These are phyloP conservation scores for Jimgerdemannia flammicorona DNA, from an alignment of 192 early-diverging fungal genomes.

Conservation along the genomic window DNA sequence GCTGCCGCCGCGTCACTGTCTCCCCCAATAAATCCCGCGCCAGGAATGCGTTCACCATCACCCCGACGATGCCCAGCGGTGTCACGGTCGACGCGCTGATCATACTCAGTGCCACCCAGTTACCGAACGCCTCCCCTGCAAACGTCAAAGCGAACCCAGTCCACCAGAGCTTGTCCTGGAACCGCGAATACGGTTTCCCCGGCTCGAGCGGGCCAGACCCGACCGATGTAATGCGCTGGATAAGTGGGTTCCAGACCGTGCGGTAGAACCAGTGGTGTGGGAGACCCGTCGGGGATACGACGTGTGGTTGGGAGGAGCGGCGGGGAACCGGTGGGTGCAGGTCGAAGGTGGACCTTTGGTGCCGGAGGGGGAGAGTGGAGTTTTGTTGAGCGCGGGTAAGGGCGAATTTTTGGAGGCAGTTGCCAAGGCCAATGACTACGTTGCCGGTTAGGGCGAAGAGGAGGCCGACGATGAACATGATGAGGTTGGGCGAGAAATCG, in stretches of 20 bases:
- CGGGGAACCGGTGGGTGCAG: not conserved
- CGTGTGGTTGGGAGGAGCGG: not conserved
- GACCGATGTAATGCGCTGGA: not conserved
- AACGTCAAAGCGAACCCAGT: constrained; percentile 14
- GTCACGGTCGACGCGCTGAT: constrained; percentile 21
- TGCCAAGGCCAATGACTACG: constrained; percentile 23
- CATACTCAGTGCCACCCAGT: constrained; percentile 23
- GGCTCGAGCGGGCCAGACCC: not conserved
- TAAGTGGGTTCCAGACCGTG: not conserved
- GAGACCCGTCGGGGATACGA: not conserved
- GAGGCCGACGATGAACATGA: constrained; percentile 1
- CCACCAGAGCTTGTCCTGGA: constrained; percentile 18
- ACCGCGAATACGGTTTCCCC: constrained; percentile 15
- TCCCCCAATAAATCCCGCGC: constrained; percentile 18
- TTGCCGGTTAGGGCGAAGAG: constrained; percentile 21
- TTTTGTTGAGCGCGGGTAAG: constrained; percentile 1
- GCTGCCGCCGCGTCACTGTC: constrained; percentile 7
- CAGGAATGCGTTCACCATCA: constrained; percentile 20
- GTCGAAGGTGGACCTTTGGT: constrained; percentile 1
- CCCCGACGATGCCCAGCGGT: constrained; percentile 26
- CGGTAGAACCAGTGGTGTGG: not conserved
- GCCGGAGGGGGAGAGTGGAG: not conserved
- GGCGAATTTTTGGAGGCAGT: constrained; percentile 24
- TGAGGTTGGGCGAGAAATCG: not conserved
- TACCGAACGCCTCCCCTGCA: constrained; percentile 19